phyloP scores from a whole-genome alignment of 2,329 filamentous ascomycete species.

The Hypoxylon sp. region DNA sequence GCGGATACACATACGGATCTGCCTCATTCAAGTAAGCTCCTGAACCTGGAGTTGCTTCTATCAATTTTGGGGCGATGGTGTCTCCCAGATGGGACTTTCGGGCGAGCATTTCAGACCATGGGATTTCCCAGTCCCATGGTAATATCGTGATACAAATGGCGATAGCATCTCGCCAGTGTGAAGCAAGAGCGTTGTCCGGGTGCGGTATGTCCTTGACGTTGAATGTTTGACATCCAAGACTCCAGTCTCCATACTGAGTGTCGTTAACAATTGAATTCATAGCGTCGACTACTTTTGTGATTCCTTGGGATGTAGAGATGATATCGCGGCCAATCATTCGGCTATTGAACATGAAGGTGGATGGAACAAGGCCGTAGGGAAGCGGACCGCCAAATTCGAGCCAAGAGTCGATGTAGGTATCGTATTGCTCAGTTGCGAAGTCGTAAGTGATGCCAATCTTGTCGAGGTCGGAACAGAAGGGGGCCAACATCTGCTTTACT shows the following conservation, averaged over 20 bases:
- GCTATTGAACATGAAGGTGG: not conserved
- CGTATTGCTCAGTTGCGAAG: not conserved
- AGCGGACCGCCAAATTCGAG: not conserved
- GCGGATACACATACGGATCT: slow-evolving; percentile 29
- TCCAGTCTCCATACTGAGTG: slow-evolving; percentile 3
- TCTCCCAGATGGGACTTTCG: slow-evolving; percentile 8
- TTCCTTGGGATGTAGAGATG: not conserved
- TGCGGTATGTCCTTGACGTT: slow-evolving; percentile 16
- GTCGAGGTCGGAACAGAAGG: not conserved
- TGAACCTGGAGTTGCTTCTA: slow-evolving; percentile 23
- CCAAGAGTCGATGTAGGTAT: not conserved
- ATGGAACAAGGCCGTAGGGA: not conserved
- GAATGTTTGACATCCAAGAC: slow-evolving; percentile 27
- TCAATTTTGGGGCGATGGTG: slow-evolving; percentile 17
- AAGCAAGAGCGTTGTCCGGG: slow-evolving; percentile 35
- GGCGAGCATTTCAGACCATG: slow-evolving; percentile 12
- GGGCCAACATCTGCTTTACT: not conserved
- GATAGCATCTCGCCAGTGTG: slow-evolving; percentile 33
- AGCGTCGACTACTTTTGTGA: not conserved
- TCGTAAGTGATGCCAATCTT: not conserved
- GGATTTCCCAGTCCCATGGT: slow-evolving; percentile 18
- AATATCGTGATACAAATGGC: slow-evolving; percentile 1
- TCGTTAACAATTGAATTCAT: not conserved
- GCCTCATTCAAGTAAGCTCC: slow-evolving; percentile 39
- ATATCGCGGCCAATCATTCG: not conserved